Percentiles rank a stretch among this genome's conserved stretches.
These are phyloP conservation scores for Teunomyces stri DNA, from an alignment of 805 yeast species.

Conservation along the genomic window DNA sequence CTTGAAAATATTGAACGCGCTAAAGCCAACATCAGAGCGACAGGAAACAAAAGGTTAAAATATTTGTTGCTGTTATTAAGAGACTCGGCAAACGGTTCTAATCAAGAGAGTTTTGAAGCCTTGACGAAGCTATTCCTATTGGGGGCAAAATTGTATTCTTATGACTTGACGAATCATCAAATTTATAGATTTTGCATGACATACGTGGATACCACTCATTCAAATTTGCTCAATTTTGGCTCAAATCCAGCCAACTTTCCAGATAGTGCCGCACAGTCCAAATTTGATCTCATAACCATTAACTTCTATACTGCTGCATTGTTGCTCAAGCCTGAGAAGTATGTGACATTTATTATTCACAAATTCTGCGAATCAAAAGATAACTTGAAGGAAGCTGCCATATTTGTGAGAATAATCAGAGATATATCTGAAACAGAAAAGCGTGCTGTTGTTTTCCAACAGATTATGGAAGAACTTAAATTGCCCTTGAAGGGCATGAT, in stretches of 20 bases:
- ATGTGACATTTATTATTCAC: slow-evolving; percentile 21
- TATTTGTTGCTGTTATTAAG: slow-evolving; percentile 27
- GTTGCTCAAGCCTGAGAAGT: slow-evolving; percentile 31
- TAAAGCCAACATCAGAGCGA: not conserved
- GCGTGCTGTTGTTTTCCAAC: slow-evolving; percentile 17
- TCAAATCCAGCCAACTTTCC: slow-evolving; percentile 7
- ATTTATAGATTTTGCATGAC: slow-evolving; percentile 27
- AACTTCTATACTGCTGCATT: slow-evolving; percentile 37
- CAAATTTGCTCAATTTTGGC: slow-evolving; percentile 17
- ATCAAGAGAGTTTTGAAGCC: slow-evolving; percentile 34
- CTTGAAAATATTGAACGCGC: slow-evolving; percentile 23
- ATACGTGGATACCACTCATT: slow-evolving; percentile 32
- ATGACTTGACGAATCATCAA: slow-evolving; percentile 19
- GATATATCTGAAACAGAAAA: slow-evolving; percentile 27
- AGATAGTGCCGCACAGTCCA: slow-evolving; percentile 11
- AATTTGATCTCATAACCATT: slow-evolving; percentile 22
- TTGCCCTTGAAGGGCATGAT: slow-evolving; percentile 25
- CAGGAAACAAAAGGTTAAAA: slow-evolving; percentile 36
- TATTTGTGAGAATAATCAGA: slow-evolving; percentile 28
- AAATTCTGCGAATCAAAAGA: slow-evolving; percentile 21
- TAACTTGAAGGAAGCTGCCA: slow-evolving; percentile 22
- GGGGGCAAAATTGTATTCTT: slow-evolving; percentile 29
- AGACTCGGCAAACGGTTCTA: slow-evolving; percentile 25
- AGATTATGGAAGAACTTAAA: slow-evolving; percentile 23
- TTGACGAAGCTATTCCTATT: slow-evolving; percentile 34